Evolutionary conservation across 2,329 filamentous ascomycete species (phyloP), one percentile per base, ranked within the genome.

Genomic region (Epichloe typhina): DNA sequence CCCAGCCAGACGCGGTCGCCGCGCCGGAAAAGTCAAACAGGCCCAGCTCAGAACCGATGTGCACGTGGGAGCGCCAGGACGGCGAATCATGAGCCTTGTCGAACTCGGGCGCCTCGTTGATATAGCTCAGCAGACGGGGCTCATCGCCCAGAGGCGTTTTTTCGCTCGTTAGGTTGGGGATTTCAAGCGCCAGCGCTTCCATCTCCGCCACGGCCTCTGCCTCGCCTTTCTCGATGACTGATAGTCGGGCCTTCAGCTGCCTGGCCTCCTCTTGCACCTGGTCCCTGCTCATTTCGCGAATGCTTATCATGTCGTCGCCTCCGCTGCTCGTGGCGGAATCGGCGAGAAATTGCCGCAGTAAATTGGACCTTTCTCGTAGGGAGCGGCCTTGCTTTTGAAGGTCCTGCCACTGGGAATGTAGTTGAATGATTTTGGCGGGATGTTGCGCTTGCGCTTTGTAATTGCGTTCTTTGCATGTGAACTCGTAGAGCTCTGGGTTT

Each of bases 11-110:
- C 1, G 88, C 83, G n/a, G 79, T 82, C 2, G 84, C 84, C 5
- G 89, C 88, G 53, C 78, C 83, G 5, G 84, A 74, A 62, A 98
- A 96, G 69, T 98, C 91, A 48, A 98, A 74, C n/a, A 98, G 76
- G 36, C 84, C 83, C n/a, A 98, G 78, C 61, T 89, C 80, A 4
- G 81, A 75, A 35, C 93, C 93, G 58, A 98, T 91, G 57, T 91
- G 79, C 7, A 93, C 85, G 65, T 96, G 90, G 0, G 86, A 91
- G 41, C 80, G 75, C 77, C 77, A 83, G 6, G 77, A 69, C 51
- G 65, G 58, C 56, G 56, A 58, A 33, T 61, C 57, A 12, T 50
- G 54, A 4, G 46, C 62, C 45, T 57, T 58, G 11, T 61, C 63
- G 17, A 54, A 52, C 68, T 68, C 11, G 73, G 82, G 66, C 12